phyloP scores from a whole-genome alignment of 257 asterid genomes.

The Nicotiana tabacum region DNA sequence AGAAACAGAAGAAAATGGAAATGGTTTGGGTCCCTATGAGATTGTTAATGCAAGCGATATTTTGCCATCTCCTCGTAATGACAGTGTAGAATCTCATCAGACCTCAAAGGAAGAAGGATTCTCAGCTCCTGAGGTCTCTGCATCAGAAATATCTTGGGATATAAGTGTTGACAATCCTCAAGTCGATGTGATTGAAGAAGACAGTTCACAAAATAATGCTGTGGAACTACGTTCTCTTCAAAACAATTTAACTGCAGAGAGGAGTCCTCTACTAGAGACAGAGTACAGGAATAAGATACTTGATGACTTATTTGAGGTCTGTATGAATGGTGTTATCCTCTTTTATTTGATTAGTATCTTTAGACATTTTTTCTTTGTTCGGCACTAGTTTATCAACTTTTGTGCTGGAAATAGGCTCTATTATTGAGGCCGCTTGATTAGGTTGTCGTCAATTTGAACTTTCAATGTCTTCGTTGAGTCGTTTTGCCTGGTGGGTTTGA shows the following conservation, averaged over 20 bases:
- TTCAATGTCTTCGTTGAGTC: neutral
- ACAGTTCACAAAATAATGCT: slow-evolving; percentile 27
- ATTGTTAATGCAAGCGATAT: slow-evolving; percentile 81
- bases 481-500: slow-evolving; percentile 6
- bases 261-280: slow-evolving; percentile 89
- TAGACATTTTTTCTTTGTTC: neutral
- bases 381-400: neutral
- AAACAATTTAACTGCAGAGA: slow-evolving; percentile 30
- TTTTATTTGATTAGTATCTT: neutral
- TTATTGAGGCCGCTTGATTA: neutral
- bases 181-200: slow-evolving; percentile 35
- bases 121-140: slow-evolving; percentile 36
- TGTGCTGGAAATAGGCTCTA: neutral
- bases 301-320: slow-evolving; percentile 92
- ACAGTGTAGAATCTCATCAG: slow-evolving; percentile 29
- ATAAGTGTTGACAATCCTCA: slow-evolving; percentile 57
- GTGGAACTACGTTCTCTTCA: slow-evolving; percentile 25
- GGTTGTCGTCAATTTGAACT: neutral
- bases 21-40: slow-evolving; percentile 92
- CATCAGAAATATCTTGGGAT: slow-evolving; percentile 77
- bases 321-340: neutral
- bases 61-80: slow-evolving; percentile 41
- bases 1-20: slow-evolving; percentile 69
- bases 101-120: slow-evolving; percentile 29
- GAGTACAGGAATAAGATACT: slow-evolving; percentile 92